phyloP scores from a whole-genome alignment of 768 basidiomycete species.

The Cystofilobasidium ferigula region DNA sequence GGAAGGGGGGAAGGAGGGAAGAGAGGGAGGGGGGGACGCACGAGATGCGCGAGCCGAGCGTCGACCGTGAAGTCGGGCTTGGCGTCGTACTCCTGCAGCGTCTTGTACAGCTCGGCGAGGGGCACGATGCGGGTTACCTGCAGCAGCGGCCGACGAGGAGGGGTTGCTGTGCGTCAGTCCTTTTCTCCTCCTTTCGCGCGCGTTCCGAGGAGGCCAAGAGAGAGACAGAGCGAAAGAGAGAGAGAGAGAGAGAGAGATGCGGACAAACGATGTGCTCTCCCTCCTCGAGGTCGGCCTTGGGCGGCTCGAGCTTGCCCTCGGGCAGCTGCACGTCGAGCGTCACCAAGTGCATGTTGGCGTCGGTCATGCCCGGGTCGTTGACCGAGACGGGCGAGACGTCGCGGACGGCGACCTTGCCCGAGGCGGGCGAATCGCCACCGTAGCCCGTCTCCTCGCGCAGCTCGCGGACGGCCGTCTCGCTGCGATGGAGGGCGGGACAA shows the following conservation, averaged over 20 bases:
- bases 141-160: too few relatives aligned
- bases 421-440: neutral
- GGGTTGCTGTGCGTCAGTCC: too few relatives aligned
- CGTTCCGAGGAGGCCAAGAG: too few relatives aligned
- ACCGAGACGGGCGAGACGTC: constrained; percentile 1
- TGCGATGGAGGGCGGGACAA: neutral
- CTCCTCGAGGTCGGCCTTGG: constrained; percentile 19
- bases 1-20: neutral
- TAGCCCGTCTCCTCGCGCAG: constrained; percentile 20
- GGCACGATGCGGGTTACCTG: neutral
- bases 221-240: neutral
- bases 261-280: constrained; percentile 24
- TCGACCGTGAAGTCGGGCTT: constrained; percentile 15
- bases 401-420: constrained; percentile 4
- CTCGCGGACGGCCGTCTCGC: constrained; percentile 12
- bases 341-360: constrained; percentile 26
- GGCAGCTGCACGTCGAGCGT: constrained; percentile 19
- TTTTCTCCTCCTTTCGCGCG: too few relatives aligned
- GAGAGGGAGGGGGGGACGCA: neutral
- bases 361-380: constrained; percentile 22
- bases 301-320: neutral
- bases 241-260: neutral
- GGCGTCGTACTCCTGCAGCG: constrained; percentile 1
- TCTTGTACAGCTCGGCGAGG: neutral
- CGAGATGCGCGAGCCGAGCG: constrained; percentile 20